Evolutionary conservation across 1,284 basidiomycete genomes (phyloP).

Genomic region (Prillingera fragicola): DNA sequence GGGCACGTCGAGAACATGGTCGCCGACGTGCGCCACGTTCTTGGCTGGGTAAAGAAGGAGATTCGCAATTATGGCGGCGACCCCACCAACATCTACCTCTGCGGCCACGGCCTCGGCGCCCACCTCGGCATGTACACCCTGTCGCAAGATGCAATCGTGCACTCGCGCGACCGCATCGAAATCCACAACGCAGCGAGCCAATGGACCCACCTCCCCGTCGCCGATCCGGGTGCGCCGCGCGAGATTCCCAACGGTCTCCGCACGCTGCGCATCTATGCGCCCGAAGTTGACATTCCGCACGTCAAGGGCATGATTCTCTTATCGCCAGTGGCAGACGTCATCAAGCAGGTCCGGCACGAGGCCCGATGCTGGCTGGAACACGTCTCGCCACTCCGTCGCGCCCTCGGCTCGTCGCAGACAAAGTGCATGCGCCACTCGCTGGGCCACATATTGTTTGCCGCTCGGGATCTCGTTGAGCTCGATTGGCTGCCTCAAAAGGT

Average conservation of each 20-base stretch:
- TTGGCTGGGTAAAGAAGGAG: constrained; percentile 19
- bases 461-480: constrained; percentile 43
- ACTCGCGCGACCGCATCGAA: constrained; percentile 22
- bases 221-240: not conserved
- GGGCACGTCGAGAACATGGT: constrained; percentile 21
- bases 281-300: constrained; percentile 38
- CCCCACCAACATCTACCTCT: constrained; percentile 35
- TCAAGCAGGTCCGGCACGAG: constrained; percentile 45
- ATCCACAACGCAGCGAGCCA: constrained; percentile 15
- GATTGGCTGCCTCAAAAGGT: constrained; percentile 41
- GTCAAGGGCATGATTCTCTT: constrained; percentile 46
- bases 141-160: constrained; percentile 27
- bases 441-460: constrained; percentile 46
- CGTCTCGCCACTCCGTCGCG: constrained; percentile 41
- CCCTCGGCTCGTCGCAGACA: constrained; percentile 43
- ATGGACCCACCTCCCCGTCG: constrained; percentile 9
- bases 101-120: constrained; percentile 45
- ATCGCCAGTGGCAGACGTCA: constrained; percentile 46
- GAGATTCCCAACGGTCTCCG: constrained; percentile 22
- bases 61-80: constrained; percentile 36
- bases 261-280: constrained; percentile 40
- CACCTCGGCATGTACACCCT: constrained; percentile 44
- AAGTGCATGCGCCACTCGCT: constrained; percentile 47
- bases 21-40: constrained; percentile 17
- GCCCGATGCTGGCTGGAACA: constrained; percentile 44